These are phyloP conservation scores for Dioscorea zingiberensis DNA, from an alignment of 106 monocot species.

Conservation along the genomic window DNA sequence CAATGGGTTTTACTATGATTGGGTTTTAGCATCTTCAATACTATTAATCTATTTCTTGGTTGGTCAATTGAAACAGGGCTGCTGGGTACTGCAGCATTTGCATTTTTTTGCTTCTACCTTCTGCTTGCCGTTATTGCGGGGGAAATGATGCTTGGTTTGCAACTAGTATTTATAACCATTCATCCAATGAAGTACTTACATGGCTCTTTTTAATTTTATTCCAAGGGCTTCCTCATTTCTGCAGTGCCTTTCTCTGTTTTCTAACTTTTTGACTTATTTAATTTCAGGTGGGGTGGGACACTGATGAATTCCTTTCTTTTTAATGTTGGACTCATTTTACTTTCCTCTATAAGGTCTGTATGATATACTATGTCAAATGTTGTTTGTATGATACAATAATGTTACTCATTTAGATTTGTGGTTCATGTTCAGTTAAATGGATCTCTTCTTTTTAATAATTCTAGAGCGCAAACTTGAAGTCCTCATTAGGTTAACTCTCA, in stretches of 20 bases:
- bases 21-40: too few relatives aligned
- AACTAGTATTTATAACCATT: slow-evolving; percentile 88
- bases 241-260: neutral
- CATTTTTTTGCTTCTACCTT: slow-evolving; percentile 97
- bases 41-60: neutral
- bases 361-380: neutral
- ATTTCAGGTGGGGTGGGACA: slow-evolving; percentile 92
- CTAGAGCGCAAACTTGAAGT: too few relatives aligned
- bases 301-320: slow-evolving; percentile 99
- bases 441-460: too few relatives aligned
- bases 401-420: too few relatives aligned
- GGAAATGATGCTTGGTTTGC: slow-evolving; percentile 95
- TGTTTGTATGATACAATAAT: too few relatives aligned
- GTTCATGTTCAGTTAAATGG: too few relatives aligned
- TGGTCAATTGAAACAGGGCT: slow-evolving; percentile 48
- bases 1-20: neutral
- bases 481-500: too few relatives aligned
- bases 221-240: neutral
- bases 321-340: slow-evolving; percentile 92
- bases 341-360: slow-evolving; percentile 90
- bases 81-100: slow-evolving; percentile 92
- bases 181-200: slow-evolving; percentile 96
- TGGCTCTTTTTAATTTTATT: neutral
- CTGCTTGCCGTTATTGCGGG: slow-evolving; percentile 93
- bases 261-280: slow-evolving; percentile 5